Evolutionary conservation across 495 filamentous ascomycete genomes (phyloP), one percentile per base, ranked within the genome.

Genomic region (Trichoderma parareesei): DNA sequence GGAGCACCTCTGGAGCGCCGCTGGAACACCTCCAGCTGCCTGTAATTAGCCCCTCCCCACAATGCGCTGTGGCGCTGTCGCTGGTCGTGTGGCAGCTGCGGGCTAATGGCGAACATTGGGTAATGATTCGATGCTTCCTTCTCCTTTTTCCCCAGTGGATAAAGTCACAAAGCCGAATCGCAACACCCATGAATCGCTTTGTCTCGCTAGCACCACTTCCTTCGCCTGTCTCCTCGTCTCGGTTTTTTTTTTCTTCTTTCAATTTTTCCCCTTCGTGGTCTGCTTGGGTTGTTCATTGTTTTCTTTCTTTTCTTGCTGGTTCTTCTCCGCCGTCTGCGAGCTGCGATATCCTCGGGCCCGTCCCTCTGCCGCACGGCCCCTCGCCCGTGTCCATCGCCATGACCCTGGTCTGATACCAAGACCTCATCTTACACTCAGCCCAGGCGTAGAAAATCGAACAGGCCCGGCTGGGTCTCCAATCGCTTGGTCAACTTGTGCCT

Each of bases 101-200:
- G 53, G 53, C 53, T 57, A 57, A 57, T 27, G 37, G 16, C 27
- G 9, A 57, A 57, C 10, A 27, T 14, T 27, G 53, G 53, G 53
- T 37, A 57, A 57, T 57, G 53, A 57, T 57, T 57, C 53, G 53
- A 57, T 57, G 20, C 53, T 57, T 57, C 53, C 53, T 57, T 57
- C 53, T 57, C 53, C 53, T 57, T 57, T 57, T 57, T 35, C 53
- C 49, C 53, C 33, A 37, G 53, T 57, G 53, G 53, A 16, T 57
- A 57, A 27, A 55, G 53, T 57, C 20, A 27, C 16, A 27, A 35
- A 57, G 37, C 37, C 53, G 53, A 57, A 57, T 57, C 53, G 53
- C 53, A 57, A 35, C 53, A 57, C 53, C 53, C 53, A 57, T 57
- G 53, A 37, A 35, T 57, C 53, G 53, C 53, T 57, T 27, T 35